A percentile compares a stretch with the other conserved stretches of the same genome.
phyloP scores from a whole-genome alignment of 768 basidiomycete species.

The Kwoniella sp. region DNA sequence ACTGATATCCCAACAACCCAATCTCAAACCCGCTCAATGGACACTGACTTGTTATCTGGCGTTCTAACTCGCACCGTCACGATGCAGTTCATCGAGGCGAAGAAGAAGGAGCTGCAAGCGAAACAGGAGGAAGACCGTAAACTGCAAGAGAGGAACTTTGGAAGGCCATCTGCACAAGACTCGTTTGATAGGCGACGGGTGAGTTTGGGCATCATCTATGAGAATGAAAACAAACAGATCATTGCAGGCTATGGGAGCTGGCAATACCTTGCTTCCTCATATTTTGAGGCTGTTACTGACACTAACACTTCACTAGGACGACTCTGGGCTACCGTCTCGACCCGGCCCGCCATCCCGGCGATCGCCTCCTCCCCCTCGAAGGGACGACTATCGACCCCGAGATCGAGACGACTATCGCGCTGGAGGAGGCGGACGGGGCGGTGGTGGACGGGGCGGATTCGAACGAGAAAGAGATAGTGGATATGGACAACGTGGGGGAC shows the following conservation, averaged over 20 bases:
- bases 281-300: too few relatives aligned
- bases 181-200: slow-evolving; percentile 32
- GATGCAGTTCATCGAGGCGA: slow-evolving; percentile 52
- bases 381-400: slow-evolving; percentile 10
- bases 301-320: slow-evolving; percentile 24
- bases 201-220: slow-evolving; percentile 4
- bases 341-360: slow-evolving; percentile 18
- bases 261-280: too few relatives aligned
- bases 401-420: slow-evolving; percentile 23
- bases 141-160: slow-evolving; percentile 28
- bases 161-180: slow-evolving; percentile 26
- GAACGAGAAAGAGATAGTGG: slow-evolving; percentile 27
- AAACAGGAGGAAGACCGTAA: slow-evolving; percentile 37
- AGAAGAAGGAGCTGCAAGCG: slow-evolving; percentile 52
- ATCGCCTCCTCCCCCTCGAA: slow-evolving; percentile 17
- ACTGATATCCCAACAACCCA: too few relatives aligned
- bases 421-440: slow-evolving; percentile 2
- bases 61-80: background rate
- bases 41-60: background rate
- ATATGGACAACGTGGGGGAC: slow-evolving; percentile 25
- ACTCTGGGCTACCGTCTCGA: slow-evolving; percentile 23
- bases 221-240: too few relatives aligned
- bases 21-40: too few relatives aligned
- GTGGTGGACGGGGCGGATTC: slow-evolving; percentile 17
- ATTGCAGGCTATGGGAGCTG: too few relatives aligned